phyloP scores from a whole-genome alignment of 1,284 basidiomycete genomes.

The Anthracocystis walkeri region DNA sequence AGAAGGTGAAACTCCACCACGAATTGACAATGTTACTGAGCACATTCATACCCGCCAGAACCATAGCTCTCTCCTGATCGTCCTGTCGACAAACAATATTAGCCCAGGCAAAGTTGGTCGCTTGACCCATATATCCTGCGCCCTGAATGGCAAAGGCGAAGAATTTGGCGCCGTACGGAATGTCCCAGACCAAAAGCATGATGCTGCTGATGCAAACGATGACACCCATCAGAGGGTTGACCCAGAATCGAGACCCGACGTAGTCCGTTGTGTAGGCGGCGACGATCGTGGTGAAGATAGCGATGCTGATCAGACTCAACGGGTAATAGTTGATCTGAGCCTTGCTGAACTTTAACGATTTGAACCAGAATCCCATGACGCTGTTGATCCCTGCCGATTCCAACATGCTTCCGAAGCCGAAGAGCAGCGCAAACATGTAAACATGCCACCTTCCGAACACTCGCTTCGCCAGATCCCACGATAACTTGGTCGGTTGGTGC shows the following conservation, averaged over 20 bases:
- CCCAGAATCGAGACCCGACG: conserved; percentile 32
- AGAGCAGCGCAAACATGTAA: conserved; percentile 68
- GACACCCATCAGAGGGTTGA: conserved; percentile 51
- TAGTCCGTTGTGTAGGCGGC: conserved; percentile 46
- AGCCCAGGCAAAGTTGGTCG: conserved; percentile 67
- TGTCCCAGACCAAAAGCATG: conserved; percentile 53
- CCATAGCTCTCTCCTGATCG: conserved; percentile 62
- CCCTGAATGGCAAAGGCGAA: conserved; percentile 62
- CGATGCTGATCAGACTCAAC: conserved; percentile 43
- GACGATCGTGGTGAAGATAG: conserved; percentile 48
- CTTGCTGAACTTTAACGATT: conserved; percentile 69
- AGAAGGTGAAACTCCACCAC: conserved; percentile 64
- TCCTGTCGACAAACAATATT: conserved; percentile 59
- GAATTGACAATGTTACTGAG: conserved; percentile 49
- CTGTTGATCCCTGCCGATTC: conserved; percentile 80
- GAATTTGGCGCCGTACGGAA: conserved; percentile 57
- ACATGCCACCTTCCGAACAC: conserved; percentile 76
- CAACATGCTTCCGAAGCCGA: conserved; percentile 77
- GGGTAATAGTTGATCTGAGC: conserved; percentile 55
- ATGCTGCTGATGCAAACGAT: conserved; percentile 39
- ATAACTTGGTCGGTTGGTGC: conserved; percentile 72
- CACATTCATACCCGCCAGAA: conserved; percentile 59
- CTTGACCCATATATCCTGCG: conserved; percentile 62
- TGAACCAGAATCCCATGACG: conserved; percentile 81
- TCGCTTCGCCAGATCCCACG: conserved; percentile 71